Base-by-base conservation (phyloP, 176 grass and related monocot genomes). In the Sorghum bicolor region DNA sequence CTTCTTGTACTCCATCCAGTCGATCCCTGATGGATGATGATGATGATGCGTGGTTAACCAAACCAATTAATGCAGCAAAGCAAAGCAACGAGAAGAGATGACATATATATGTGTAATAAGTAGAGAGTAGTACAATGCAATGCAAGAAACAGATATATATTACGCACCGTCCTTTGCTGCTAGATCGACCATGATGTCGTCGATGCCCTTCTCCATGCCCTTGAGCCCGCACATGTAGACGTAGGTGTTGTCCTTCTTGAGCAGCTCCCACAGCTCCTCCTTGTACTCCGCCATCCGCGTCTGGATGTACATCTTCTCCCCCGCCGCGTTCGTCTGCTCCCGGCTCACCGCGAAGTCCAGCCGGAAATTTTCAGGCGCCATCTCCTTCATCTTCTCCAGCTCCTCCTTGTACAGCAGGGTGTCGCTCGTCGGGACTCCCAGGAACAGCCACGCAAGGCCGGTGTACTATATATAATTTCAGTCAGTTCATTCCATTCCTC, bases 231-330 rank as follows among this genome's bases (percentile, higher is more conserved):
- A 97, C 94, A 97, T 97, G 75, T 97, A 97, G 13, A 97, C 87
- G 37, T 84, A 97, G 67, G 94, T 97, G 85, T 97, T 92, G 48
- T 97, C 94, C 88, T 97, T 97, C 92, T 97, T 97, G 58, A 97
- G 94, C 38, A 97, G 6, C 53, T 92, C 92, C 94, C 94, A 94
- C 4, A 97, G 85, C 77, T 97, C 95, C 30, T 84, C 86, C 15
- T 91, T 91, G 50, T 97, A 97, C 91, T 97, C 80, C 0, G 95
- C 95, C 95, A 94, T 97, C 39, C 95, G 81, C 34, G 95, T 97
- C 80, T 97, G 95, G 88, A 97, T 97, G 92, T 97, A 97, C 95
- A 94, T 97, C 85, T 94, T 97, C 86, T 97, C 94, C 36, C 94
- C 94, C 1, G 93, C 88, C 7, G 82, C 94, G 57, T 97, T 97